A percentile compares a stretch with the other conserved stretches of the same genome.
These are phyloP conservation scores for Ramularia collo-cygni DNA, from an alignment of 2,329 filamentous ascomycete genomes.

Conservation along the genomic window DNA sequence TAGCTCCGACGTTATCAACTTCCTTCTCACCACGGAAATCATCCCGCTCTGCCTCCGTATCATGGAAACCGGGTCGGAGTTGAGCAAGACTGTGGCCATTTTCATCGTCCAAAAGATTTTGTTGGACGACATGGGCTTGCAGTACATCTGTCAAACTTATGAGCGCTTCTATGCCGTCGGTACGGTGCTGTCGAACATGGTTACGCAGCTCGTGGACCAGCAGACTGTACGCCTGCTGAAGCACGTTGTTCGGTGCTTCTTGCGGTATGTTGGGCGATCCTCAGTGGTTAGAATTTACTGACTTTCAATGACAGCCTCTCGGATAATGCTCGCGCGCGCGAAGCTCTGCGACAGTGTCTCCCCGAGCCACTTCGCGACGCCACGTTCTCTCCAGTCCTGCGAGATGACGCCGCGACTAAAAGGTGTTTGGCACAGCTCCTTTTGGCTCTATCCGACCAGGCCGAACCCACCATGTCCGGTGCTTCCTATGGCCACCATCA, in stretches of 20 bases:
- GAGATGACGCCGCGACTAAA: slow-evolving; percentile 96
- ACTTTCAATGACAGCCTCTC: slow-evolving; percentile 57
- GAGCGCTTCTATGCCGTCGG: slow-evolving; percentile 97
- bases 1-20: slow-evolving; percentile 97
- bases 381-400: slow-evolving; percentile 91
- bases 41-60: slow-evolving; percentile 95
- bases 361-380: slow-evolving; percentile 98
- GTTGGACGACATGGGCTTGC: slow-evolving; percentile 89
- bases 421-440: slow-evolving; percentile 93
- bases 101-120: slow-evolving; percentile 99
- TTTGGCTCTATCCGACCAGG: slow-evolving; percentile 80
- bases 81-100: slow-evolving; percentile 98
- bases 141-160: slow-evolving; percentile 98
- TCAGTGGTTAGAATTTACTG: slow-evolving; percentile 1
- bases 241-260: slow-evolving; percentile 94
- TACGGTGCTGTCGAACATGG: slow-evolving; percentile 97
- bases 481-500: slow-evolving; percentile 4
- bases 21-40: slow-evolving; percentile 95
- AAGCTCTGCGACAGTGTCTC: slow-evolving; percentile 90
- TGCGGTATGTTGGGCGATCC: slow-evolving; percentile 57
- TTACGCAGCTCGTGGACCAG: slow-evolving; percentile 92
- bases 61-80: slow-evolving; percentile 97
- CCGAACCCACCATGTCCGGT: slow-evolving; percentile 23
- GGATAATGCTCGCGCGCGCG: slow-evolving; percentile 90
- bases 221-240: slow-evolving; percentile 94